Evolutionary conservation across 163 green algal genomes (phyloP).

Genomic region (Chloromonas sp.): DNA sequence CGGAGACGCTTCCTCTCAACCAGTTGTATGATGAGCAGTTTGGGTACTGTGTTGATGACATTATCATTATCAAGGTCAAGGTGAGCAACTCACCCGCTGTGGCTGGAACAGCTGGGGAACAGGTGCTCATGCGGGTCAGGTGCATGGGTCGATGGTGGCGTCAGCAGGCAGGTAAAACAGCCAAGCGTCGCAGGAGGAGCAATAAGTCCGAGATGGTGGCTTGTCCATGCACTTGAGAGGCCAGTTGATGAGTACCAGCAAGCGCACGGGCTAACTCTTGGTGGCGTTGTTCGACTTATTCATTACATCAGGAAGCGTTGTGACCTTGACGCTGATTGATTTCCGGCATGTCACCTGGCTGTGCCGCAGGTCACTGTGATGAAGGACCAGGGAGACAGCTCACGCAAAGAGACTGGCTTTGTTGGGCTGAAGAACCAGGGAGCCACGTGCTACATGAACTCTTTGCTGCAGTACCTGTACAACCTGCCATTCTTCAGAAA

Average conservation of each 20-base stretch:
- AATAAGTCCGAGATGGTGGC: too few relatives aligned
- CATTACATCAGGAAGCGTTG: too few relatives aligned
- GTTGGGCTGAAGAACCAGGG: slow-evolving; percentile 97
- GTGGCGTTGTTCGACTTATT: too few relatives aligned
- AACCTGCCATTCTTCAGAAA: slow-evolving; percentile 90
- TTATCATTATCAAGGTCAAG: slow-evolving; percentile 9
- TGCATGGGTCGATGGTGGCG: too few relatives aligned
- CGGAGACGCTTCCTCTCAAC: slow-evolving; percentile 58
- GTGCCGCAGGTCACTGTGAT: slow-evolving; percentile 53
- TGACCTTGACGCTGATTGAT: too few relatives aligned
- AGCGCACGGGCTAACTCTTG: too few relatives aligned
- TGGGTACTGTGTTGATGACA: slow-evolving; percentile 46
- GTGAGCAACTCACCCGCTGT: neutral
- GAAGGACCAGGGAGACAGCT: slow-evolving; percentile 70
- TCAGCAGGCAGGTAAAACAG: too few relatives aligned
- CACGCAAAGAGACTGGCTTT: slow-evolving; percentile 82
- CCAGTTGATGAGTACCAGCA: too few relatives aligned
- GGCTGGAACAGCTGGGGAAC: too few relatives aligned
- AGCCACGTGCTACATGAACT: slow-evolving; percentile 99
- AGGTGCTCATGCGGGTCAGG: too few relatives aligned
- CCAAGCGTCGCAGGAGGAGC: too few relatives aligned
- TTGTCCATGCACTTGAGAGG: too few relatives aligned
- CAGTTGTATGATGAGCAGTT: slow-evolving; percentile 46
- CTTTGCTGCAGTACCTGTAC: slow-evolving; percentile 95
- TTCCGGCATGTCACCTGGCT: slow-evolving; percentile 28